Conservation (phyloP, 2,329 filamentous ascomycete species). For the Fusarium aywerte region DNA sequence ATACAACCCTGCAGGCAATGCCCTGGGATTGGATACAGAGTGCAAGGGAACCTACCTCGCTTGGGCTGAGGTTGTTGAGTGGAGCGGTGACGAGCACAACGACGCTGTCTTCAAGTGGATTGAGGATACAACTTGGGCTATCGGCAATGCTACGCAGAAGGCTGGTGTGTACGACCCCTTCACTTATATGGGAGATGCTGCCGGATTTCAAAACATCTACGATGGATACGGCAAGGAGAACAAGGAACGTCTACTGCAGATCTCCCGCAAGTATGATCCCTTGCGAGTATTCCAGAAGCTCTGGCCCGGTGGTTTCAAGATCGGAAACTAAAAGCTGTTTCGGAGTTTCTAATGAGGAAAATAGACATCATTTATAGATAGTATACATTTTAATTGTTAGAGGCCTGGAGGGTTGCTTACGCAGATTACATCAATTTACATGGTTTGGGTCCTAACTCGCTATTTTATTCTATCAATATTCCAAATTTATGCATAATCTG, state of each 20-base stretch:
- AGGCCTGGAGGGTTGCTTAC: too few species aligned
- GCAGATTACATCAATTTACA: too few species aligned
- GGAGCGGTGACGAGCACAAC: slow-evolving; percentile 27
- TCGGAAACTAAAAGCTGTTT: not conserved
- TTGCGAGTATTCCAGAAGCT: slow-evolving; percentile 16
- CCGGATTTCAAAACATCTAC: slow-evolving; percentile 21
- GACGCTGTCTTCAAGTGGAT: slow-evolving; percentile 30
- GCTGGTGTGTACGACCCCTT: slow-evolving; percentile 27
- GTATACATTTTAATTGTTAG: not conserved
- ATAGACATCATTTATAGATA: not conserved
- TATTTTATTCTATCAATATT: too few species aligned
- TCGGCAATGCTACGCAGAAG: slow-evolving; percentile 23
- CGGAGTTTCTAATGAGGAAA: rapidly evolving
- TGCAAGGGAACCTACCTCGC: slow-evolving; percentile 28
- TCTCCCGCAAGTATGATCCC: slow-evolving; percentile 29
- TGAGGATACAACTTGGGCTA: slow-evolving; percentile 18
- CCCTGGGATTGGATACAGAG: slow-evolving; percentile 20
- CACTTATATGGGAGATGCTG: slow-evolving; percentile 33
- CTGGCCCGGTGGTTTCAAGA: slow-evolving; percentile 31
- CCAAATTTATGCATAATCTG: too few species aligned
- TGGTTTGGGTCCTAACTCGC: too few species aligned
- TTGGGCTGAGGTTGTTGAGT: slow-evolving; percentile 36
- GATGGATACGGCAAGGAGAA: slow-evolving; percentile 26
- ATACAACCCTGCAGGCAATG: slow-evolving; percentile 17
- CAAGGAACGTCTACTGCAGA: slow-evolving; percentile 5